Conservation (phyloP, 495 filamentous ascomycete species). For the Arthonia radiata region DNA sequence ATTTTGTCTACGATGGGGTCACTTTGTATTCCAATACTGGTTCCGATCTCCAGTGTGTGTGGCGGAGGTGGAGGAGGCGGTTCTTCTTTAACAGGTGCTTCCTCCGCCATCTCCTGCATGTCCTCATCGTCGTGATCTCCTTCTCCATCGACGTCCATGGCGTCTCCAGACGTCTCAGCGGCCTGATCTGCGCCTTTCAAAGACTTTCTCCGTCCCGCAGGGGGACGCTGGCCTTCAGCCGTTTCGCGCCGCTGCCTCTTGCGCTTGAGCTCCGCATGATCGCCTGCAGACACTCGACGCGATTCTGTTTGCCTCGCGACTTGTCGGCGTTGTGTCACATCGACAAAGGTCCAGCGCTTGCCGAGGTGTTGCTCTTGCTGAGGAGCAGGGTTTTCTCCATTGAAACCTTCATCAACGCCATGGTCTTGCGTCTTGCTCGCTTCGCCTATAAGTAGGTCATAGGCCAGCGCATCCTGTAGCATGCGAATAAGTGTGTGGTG, state of each 20-base stretch:
- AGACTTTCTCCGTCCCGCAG: too few species aligned
- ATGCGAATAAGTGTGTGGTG: conserved; percentile 49
- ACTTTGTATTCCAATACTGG: background rate
- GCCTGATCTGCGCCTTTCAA: too few species aligned
- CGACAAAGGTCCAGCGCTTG: background rate
- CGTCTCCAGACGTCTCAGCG: background rate
- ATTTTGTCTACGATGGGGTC: background rate
- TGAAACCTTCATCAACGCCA: too few species aligned
- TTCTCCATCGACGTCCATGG: background rate
- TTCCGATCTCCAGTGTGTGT: background rate
- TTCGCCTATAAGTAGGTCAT: conserved; percentile 24
- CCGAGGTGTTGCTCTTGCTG: background rate
- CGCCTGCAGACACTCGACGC: background rate
- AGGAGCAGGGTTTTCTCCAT: too few species aligned
- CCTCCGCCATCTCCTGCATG: too few species aligned
- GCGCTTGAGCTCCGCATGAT: too few species aligned
- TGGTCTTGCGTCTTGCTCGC: background rate
- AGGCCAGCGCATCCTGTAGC: conserved; percentile 55
- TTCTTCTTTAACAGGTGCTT: background rate
- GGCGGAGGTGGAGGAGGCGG: background rate
- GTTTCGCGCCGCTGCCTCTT: too few species aligned
- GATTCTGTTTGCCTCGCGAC: background rate
- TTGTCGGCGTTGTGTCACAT: background rate
- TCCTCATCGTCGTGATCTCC: too few species aligned
- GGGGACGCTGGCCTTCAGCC: too few species aligned